These are phyloP conservation scores for Pichia sp. DNA, from an alignment of 1,139 yeast genomes.

Conservation along the genomic window DNA sequence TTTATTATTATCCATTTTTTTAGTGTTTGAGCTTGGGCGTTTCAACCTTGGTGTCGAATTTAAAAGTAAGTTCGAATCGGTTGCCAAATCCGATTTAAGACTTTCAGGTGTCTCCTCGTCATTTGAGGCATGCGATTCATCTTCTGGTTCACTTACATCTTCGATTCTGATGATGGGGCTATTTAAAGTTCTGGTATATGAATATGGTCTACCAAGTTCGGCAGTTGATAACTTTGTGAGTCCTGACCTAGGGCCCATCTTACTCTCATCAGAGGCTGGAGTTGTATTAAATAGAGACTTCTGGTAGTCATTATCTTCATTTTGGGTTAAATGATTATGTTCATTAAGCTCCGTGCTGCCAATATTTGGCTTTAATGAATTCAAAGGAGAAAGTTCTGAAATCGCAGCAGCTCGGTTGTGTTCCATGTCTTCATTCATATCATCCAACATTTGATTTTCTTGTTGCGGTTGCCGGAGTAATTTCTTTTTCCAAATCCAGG, in stretches of 20 bases:
- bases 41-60: neutral
- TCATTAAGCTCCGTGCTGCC: neutral
- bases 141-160: no score
- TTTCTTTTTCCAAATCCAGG: constrained; percentile 10
- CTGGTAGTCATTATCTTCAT: no score
- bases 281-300: neutral
- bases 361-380: neutral
- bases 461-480: neutral
- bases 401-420: neutral
- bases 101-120: neutral
- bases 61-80: neutral
- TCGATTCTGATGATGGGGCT: neutral
- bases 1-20: neutral
- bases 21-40: neutral
- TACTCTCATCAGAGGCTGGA: neutral
- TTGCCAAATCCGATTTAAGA: neutral
- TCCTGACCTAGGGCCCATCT: neutral
- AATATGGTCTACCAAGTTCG: neutral
- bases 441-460: neutral
- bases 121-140: no score
- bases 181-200: neutral
- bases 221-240: neutral
- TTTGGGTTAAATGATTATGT: no score
- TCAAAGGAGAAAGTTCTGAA: constrained; percentile 1
- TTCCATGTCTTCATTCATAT: constrained; percentile 4